Evolutionary conservation across 176 grass and related monocot genomes (phyloP), one percentile per base, ranked within the genome.

Genomic region (Phoenix dactylifera): DNA sequence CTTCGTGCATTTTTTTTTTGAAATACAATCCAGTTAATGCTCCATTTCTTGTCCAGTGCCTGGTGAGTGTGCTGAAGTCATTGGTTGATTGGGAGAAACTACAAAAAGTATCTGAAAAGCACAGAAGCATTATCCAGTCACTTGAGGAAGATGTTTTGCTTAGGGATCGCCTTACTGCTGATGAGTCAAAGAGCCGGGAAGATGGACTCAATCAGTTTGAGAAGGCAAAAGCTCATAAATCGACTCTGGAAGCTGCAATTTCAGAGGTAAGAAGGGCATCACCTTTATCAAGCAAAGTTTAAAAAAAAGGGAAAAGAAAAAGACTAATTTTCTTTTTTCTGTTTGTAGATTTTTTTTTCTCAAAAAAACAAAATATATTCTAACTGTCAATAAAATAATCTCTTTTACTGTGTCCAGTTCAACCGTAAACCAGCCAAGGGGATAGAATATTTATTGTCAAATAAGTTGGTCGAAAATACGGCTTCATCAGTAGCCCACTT

Each of bases 141-240:
- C 48, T 22, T 70, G 85, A 86, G 59, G 76, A 82, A 10, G 83
- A 83, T 59, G 66, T 77, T 89, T 83, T 50, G 60, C 48, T 60
- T 57, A 88, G 75, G 25, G 70, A 62, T 28, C 71, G 69, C 81
- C 68, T 76, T 58, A 12, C 64, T 51, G 75, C 49, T 74, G 88
- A 98, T 59, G 88, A 93, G 39, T 62, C 49, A 49, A 90, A 84
- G 72, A 80, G 32, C 70, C 69, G 76, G 66, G 93, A 91, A 64
- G 87, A 97, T 73, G 79, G 76, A 51, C 74, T 83, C 49, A 89
- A 87, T 77, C 88, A 98, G 64, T 98, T 98, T 89, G 94, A 98
- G 71, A 93, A 81, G 70, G 94, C 94, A 63, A 98, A 98, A 89
- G 88, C 94, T 83, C 94, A 98, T 59, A 98, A 98, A 76, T 93